A percentile compares a stretch with the other conserved stretches of the same genome.
These are phyloP conservation scores for Coprinellus micaceus DNA, from an alignment of 768 basidiomycete genomes.

Conservation along the genomic window DNA sequence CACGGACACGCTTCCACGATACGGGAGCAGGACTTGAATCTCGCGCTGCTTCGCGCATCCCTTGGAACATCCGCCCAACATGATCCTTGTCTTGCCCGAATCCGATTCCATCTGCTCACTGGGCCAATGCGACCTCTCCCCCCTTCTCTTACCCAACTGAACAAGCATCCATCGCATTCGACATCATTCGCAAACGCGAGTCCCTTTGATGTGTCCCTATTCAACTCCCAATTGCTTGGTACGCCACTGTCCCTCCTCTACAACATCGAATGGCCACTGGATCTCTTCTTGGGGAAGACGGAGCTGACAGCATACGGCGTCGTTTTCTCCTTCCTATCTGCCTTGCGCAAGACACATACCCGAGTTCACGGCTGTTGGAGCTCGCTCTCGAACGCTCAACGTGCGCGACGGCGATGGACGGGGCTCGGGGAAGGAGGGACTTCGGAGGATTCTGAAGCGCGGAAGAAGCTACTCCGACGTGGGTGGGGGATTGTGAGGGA, in stretches of 20 bases:
- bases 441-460: constrained; percentile 59
- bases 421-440: constrained; percentile 86
- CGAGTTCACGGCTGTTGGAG: constrained; percentile 81
- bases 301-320: constrained; percentile 73
- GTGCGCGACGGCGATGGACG: constrained; percentile 81
- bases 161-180: constrained; percentile 25
- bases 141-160: constrained; percentile 55
- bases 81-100: constrained; percentile 67
- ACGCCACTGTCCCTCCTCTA: constrained; percentile 71
- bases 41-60: constrained; percentile 82
- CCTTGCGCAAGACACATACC: constrained; percentile 80
- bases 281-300: constrained; percentile 77
- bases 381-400: constrained; percentile 79
- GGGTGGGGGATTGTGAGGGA: constrained; percentile 86
- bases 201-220: constrained; percentile 42
- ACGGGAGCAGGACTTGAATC: constrained; percentile 85
- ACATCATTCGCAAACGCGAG: constrained; percentile 9
- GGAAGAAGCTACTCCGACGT: constrained; percentile 64
- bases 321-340: constrained; percentile 79
- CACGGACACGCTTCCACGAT: constrained; percentile 71
- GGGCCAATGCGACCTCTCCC: constrained; percentile 81
- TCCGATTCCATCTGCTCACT: constrained; percentile 74
- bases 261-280: constrained; percentile 79
- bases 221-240: constrained; percentile 76
- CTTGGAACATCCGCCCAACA: constrained; percentile 86